Evolutionary conservation across 2,329 filamentous ascomycete species (phyloP), one percentile per base, ranked within the genome.

Genomic region (Verruconis gallopava): DNA sequence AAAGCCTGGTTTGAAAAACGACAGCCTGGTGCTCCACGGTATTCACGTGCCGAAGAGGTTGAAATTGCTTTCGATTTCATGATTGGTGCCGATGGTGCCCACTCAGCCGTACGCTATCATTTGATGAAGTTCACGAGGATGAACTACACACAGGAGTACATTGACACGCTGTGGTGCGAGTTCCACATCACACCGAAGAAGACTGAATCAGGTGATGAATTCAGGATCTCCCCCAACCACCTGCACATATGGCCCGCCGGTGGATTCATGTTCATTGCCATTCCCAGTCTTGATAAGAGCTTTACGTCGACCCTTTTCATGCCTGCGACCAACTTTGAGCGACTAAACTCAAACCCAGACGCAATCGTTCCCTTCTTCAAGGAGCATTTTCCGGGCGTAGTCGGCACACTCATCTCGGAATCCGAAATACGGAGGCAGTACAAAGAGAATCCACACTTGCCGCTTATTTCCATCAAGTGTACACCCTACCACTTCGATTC

Each of bases 241-340:
- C 70, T 98, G 1, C 91, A 98, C 61, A 98, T 98, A 56, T 98
- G 91, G 91, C 91, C 91, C 0, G 86, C 84, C 21, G 79, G 79
- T 52, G 78, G 88, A 33, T 89, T 91, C 54, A 96, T 98, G 93
- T 98, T 98, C 63, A 98, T 98, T 55, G 93, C 91, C 14, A 88
- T 98, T 34, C 89, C 91, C 1, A 71, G 69, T n/a, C 59, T 85
- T 61, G 86, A 96, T 57, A 86, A 85, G 44, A 83, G 85, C 2
- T 98, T 98, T 57, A 95, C 88, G 0, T 93, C 86, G 60, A 98
- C 93, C 0, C 72, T 98, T 3, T 98, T 98, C 59, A 73, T 93
- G 30, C 83, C 88, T 0, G 75, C 79, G 28, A 61, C 67, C 2
- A 71, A 83, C 43, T 93, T 85, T 56, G 64, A 69, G 3, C 59